Evolutionary conservation across 306 rosid species (phyloP), one percentile per base, ranked within the genome.

Genomic region (Inga laurina): DNA sequence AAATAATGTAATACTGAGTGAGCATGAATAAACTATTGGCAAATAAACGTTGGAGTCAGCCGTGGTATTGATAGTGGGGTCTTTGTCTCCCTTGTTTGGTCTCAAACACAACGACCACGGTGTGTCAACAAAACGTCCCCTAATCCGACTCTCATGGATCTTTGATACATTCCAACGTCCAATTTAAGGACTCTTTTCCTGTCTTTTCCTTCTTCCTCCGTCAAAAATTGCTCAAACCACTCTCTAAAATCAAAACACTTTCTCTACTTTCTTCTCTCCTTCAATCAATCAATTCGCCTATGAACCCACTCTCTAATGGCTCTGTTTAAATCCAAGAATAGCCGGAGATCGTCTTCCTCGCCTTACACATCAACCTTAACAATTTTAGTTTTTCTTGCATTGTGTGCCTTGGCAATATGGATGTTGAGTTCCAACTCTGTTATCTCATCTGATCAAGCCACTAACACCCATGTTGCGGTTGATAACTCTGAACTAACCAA

Each of bases 331-430:
- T 77, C 94, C 4, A 91, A 93, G 11, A 79, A 3, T 46, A 87
- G 35, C 80, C 90, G 92, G 80, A 81, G 97, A 49, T 67, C 93
- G 0, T 87, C 90, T 39, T 89, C 97, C 16, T 30, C 87, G 15
- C 90, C 98, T 2, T 86, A 88, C 54, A 57, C 91, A 45, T 91
- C 97, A 11, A 91, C 95, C 49, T 44, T 90, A 7, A 91, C 94
- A 5, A 89, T 90, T 0, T 49, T 87, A 34, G 82, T 91, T 59
- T 90, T 91, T 76, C 57, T 91, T 10, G 93, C 92, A 27, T 45
- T 92, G 8, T 92, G 97, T 54, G 92, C 92, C 79, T 78, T 92
- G 0, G 93, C 88, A n/a, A 43, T 92, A 22, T 92, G 98, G 97
- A 87, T 94, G 90, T 77, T 94, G 75, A 88, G 87, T 70, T 86